Evolutionary conservation across 805 yeast genomes (phyloP), one percentile per base, ranked within the genome.

Genomic region (Lipomyces sp.): DNA sequence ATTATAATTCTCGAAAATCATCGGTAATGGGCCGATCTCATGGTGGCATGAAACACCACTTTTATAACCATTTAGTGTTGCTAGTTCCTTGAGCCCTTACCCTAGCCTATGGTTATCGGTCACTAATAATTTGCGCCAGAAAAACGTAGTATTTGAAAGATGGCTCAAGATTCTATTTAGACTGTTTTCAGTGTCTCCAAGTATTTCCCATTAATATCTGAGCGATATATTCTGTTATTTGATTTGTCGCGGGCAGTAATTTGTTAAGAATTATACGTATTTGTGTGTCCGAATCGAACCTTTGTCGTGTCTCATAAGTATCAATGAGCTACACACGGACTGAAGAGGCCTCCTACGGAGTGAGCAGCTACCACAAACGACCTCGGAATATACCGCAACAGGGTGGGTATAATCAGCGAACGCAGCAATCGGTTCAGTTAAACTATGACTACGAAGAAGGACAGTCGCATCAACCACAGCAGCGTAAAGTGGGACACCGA

Each of bases 401-500:
- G 30, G n/a, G 32, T 15, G 50, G 33, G 33, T 57, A 57, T 37
- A 15, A 29, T 30, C 59, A 57, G n/a, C 30, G 35, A 35, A 32
- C 18, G n/a, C 61, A 45, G 7, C 59, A 51, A 32, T 33, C 37
- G 5, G 30, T 30, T 15, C 68, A 61, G 62, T 45, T 35, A 29
- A 53, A 59, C 32, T 57, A 57, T 35, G 63, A 65, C 32, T 33
- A 56, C 24, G 66, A 65, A 13, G 63, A 54, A 11, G 54, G 35
- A 34, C 55, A 37, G 35, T 35, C 18, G 8, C 53, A 48, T 56
- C 63, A 62, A 33, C 15, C 13, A 7, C 64, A 63, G 35, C 67
- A 62, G 42, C 59, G 70, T 29, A 66, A 65, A 71, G 79, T 84
- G 2, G 81, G 85, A 15, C 85, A 86, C 71, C 80, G 94, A 73